Conservation (phyloP, 2,329 filamentous ascomycete genomes). For the Colletotrichum cereale region DNA sequence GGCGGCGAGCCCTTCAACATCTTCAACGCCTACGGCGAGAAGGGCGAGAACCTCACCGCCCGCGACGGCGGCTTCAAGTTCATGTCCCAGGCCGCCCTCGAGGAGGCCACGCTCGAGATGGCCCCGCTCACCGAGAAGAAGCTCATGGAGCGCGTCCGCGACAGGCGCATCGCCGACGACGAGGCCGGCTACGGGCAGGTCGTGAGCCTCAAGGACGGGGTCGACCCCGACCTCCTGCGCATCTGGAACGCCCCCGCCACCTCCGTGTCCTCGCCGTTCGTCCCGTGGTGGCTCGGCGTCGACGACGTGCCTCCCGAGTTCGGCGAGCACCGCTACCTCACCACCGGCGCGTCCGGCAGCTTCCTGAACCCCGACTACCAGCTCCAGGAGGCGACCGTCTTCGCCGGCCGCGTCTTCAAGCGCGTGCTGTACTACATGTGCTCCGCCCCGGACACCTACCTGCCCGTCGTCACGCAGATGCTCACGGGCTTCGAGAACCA, state of each 20-base stretch:
- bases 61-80: constrained; percentile 48
- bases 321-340: constrained; percentile 47
- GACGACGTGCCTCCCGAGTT: constrained; percentile 44
- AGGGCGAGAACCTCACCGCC: constrained; percentile 42
- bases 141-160: constrained; percentile 53
- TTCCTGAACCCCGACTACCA: constrained; percentile 46
- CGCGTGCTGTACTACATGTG: constrained; percentile 48
- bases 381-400: constrained; percentile 45
- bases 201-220: constrained; percentile 42
- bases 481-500: constrained; percentile 44
- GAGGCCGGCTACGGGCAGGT: constrained; percentile 48
- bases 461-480: constrained; percentile 45
- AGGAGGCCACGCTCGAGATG: constrained; percentile 52
- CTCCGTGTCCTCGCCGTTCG: constrained; percentile 46
- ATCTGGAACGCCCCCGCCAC: constrained; percentile 46
- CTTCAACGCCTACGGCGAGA: constrained; percentile 45
- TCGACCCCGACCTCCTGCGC: constrained; percentile 43
- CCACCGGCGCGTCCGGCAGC: constrained; percentile 44
- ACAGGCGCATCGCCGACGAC: constrained; percentile 46
- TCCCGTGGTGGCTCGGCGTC: constrained; percentile 48
- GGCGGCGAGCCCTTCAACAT: constrained; percentile 46
- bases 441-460: constrained; percentile 42
- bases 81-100: constrained; percentile 47
- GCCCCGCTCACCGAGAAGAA: constrained; percentile 63
- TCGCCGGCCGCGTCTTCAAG: constrained; percentile 47